phyloP scores from a whole-genome alignment of 768 basidiomycete species.

The Termitomyces heimii region DNA sequence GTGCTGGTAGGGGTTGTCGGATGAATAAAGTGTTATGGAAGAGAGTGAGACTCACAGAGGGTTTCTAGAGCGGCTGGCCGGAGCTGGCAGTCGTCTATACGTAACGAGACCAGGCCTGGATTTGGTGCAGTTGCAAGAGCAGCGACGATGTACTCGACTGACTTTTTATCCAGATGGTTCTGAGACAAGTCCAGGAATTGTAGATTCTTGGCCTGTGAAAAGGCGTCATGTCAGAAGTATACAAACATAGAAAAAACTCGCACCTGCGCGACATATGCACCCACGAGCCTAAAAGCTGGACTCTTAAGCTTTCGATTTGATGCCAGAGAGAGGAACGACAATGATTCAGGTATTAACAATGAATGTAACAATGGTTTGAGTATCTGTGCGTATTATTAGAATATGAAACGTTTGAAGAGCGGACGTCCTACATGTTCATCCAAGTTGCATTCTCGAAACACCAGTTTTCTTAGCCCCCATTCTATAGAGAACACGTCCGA shows the following conservation, averaged over 20 bases:
- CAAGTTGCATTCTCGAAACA: constrained; percentile 82
- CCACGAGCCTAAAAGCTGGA: constrained; percentile 71
- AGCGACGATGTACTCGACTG: constrained; percentile 74
- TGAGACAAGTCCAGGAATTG: constrained; percentile 91
- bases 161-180: constrained; percentile 77
- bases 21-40: background rate
- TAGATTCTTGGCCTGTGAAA: constrained; percentile 57
- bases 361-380: constrained; percentile 90
- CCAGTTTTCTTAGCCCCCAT: constrained; percentile 86
- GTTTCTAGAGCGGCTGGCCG: constrained; percentile 71
- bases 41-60: constrained; percentile 54
- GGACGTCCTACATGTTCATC: constrained; percentile 61
- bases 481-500: constrained; percentile 91
- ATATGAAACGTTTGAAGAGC: background rate
- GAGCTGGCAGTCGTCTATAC: constrained; percentile 82
- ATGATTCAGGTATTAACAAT: constrained; percentile 72
- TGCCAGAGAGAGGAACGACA: constrained; percentile 81
- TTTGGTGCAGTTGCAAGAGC: constrained; percentile 53
- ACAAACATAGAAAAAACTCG: background rate
- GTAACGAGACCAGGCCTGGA: constrained; percentile 66
- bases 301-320: constrained; percentile 80
- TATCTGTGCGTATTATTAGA: constrained; percentile 33
- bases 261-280: constrained; percentile 76
- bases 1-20: constrained; percentile 39
- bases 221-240: background rate